phyloP scores from a whole-genome alignment of 208 protist species.

The Leishmania gerbilli region DNA sequence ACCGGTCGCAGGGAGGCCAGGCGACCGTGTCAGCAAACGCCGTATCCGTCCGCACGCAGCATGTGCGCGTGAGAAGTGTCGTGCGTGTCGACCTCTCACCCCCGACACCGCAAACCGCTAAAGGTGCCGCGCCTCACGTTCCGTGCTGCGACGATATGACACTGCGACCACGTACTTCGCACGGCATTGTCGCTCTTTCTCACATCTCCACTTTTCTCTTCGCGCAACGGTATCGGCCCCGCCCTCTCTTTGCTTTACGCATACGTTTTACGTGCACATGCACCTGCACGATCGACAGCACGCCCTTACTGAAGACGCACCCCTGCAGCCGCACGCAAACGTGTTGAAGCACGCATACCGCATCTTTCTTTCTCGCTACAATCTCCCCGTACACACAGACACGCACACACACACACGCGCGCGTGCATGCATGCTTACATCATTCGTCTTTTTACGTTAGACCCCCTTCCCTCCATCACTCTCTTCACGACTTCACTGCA shows the following conservation, averaged over 20 bases:
- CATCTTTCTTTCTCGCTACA: background rate
- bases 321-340: background rate
- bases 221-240: no score
- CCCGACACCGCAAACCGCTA: background rate
- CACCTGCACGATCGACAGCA: background rate
- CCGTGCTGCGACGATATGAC: background rate
- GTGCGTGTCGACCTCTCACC: background rate
- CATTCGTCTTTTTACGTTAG: conserved; percentile 5
- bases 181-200: background rate
- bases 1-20: background rate
- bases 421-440: conserved; percentile 2
- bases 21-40: background rate
- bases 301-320: background rate
- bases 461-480: background rate
- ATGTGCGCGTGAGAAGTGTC: background rate
- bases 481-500: background rate
- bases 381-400: background rate
- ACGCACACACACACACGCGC: background rate
- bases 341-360: background rate
- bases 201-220: background rate
- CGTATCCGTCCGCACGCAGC: background rate
- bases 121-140: background rate
- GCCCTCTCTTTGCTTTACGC: no score
- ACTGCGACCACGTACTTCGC: background rate
- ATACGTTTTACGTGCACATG: background rate